Base-by-base conservation (phyloP, 1,284 basidiomycete species). In the Coniferiporia sulphurascens region DNA sequence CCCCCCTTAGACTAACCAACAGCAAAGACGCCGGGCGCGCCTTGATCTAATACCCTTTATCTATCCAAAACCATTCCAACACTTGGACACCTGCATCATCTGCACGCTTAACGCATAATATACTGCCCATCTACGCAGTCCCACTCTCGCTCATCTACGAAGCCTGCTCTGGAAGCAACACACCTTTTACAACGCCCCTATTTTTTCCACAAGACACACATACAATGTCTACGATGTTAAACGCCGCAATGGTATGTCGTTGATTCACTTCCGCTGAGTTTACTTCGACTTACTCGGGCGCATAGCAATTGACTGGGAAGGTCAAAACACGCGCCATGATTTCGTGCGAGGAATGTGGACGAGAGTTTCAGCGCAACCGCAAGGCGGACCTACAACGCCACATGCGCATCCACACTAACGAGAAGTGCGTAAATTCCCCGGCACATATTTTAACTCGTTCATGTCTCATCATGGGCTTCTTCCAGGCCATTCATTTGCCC, bases 331-430 rank as follows among this genome's bases (percentile, higher is more conserved):
- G 53, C 19, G 36, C 55, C 32, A 54, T 60, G 59, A 55, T 61
- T 38, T 19, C 45, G 32, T 62, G 60, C 32, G 36, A 51, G 27
- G 56, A 51, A 27, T 62, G 60, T 49, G 56, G 52, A 13, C 44
- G 56, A 13, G 56, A 58, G 41, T 62, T 62, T 44, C 56, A 49
- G 19, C 50, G 56, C 9, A 62, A 55, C 36, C 51, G 60, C 17
- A 62, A 62, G 48, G 56, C 60, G 4, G 60, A 62, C 44, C 46
- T 62, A 12, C 51, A 58, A 21, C 56, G 60, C 36, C 60, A 62
- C 46, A 62, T 62, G 56, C 60, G 60, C 34, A 62, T 62, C 34
- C 60, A 62, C 36, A 58, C 60, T n/a, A 55, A 62, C 43, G 60
- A 62, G 38, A 62, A 62, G 60, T 62, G 36, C n/a, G 56, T 35